Evolutionary conservation across 805 yeast species (phyloP).

Genomic region (Candida tibetensis): DNA sequence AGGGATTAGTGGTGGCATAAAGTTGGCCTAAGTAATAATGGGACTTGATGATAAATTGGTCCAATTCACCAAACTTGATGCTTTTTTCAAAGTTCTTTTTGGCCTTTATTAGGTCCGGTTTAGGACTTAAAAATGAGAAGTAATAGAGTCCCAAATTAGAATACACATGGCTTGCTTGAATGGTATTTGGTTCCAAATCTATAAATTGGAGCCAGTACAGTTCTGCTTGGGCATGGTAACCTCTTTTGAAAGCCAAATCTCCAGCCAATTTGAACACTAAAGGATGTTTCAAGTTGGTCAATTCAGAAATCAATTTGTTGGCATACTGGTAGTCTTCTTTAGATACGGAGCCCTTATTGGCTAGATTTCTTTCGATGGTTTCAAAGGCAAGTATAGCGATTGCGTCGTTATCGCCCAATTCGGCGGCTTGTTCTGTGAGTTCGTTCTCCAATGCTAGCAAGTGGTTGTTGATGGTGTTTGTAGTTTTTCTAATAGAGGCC

Average conservation of each 20-base stretch:
- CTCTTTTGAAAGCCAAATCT: conserved; percentile 60
- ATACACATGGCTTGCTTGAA: conserved; percentile 69
- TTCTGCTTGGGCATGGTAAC: conserved; percentile 52
- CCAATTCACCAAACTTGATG: conserved; percentile 57
- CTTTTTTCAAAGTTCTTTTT: conserved; percentile 59
- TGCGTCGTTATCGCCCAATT: conserved; percentile 78
- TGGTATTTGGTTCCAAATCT: conserved; percentile 53
- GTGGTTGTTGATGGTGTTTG: conserved; percentile 57
- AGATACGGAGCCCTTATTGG: conserved; percentile 21
- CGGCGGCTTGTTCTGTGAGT: conserved; percentile 80
- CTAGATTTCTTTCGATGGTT: conserved; percentile 37
- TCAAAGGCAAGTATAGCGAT: conserved; percentile 70
- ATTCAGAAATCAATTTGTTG: conserved; percentile 51
- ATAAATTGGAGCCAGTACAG: conserved; percentile 58
- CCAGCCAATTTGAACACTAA: conserved; percentile 75
- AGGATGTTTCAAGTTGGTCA: conserved; percentile 64
- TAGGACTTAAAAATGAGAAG: conserved; percentile 41
- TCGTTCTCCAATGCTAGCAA: conserved; percentile 64
- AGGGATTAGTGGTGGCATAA: conserved; percentile 59
- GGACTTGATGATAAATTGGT: conserved; percentile 60
- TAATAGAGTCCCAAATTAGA: conserved; percentile 61
- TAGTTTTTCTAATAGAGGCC: conserved; percentile 55
- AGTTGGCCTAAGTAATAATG: conserved; percentile 78
- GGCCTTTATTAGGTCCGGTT: conserved; percentile 51
- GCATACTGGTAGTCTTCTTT: conserved; percentile 65